These are phyloP conservation scores for Onygenales sp. DNA, from an alignment of 2,329 filamentous ascomycete species.

Conservation along the genomic window DNA sequence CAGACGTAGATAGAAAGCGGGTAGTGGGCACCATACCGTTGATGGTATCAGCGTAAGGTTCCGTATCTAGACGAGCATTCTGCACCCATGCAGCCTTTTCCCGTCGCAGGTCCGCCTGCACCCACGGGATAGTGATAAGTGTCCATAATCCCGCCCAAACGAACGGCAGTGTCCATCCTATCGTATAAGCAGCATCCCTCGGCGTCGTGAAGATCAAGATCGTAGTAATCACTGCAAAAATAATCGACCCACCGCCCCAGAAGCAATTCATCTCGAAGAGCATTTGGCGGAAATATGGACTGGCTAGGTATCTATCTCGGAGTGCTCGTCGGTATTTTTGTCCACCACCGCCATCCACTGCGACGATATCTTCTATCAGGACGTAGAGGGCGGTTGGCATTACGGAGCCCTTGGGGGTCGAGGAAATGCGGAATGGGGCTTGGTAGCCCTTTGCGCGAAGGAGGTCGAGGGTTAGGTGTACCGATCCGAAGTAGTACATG, in stretches of 20 bases:
- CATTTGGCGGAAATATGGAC: constrained; percentile 45
- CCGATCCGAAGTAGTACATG: constrained; percentile 37
- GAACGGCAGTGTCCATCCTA: constrained; percentile 36
- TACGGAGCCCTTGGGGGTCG: constrained; percentile 48
- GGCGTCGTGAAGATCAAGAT: constrained; percentile 41
- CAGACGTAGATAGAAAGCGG: constrained; percentile 23
- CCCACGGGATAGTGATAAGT: constrained; percentile 37
- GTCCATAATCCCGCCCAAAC: constrained; percentile 35
- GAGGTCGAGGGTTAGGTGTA: constrained; percentile 32
- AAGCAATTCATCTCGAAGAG: constrained; percentile 47
- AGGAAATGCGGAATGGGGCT: constrained; percentile 55
- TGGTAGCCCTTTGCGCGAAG: constrained; percentile 33
- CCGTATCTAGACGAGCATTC: constrained; percentile 24
- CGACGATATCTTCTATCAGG: constrained; percentile 58
- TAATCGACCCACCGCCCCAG: constrained; percentile 45
- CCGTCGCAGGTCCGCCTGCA: constrained; percentile 34
- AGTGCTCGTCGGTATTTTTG: constrained; percentile 44
- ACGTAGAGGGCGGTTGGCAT: constrained; percentile 55
- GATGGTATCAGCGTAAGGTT: constrained; percentile 30
- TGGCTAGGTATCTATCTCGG: constrained; percentile 44
- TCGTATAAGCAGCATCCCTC: constrained; percentile 39
- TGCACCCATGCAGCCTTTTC: constrained; percentile 35
- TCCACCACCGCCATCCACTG: constrained; percentile 55
- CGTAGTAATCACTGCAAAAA: constrained; percentile 38
- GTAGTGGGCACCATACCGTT: constrained; percentile 26